phyloP scores from a whole-genome alignment of 1,139 yeast genomes.

The Hansenula lynferdii region DNA sequence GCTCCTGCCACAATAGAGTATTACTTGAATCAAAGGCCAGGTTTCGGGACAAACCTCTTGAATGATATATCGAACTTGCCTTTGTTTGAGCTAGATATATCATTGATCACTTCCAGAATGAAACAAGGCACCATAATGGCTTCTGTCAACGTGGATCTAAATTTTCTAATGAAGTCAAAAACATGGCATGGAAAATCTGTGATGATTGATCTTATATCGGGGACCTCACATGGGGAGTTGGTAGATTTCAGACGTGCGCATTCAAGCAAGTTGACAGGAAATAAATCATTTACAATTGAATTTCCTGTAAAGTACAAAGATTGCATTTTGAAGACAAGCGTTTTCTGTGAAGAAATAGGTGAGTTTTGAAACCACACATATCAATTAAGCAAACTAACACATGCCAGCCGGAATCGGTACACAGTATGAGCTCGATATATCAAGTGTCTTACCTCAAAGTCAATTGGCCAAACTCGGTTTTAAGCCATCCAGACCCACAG shows the following conservation, averaged over 20 bases:
- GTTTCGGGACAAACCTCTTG: constrained; percentile 31
- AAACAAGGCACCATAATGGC: constrained; percentile 12
- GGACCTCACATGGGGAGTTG: constrained; percentile 26
- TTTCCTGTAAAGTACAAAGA: constrained; percentile 15
- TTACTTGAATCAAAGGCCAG: constrained; percentile 34
- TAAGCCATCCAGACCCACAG: too few species aligned
- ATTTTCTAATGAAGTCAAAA: constrained; percentile 14
- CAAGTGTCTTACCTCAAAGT: not conserved
- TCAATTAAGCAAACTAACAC: not conserved
- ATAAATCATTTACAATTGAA: constrained; percentile 25
- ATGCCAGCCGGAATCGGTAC: constrained; percentile 7
- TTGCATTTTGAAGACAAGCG: constrained; percentile 24
- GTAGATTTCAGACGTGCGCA: constrained; percentile 36
- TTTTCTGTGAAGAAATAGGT: constrained; percentile 34
- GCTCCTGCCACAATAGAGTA: constrained; percentile 33
- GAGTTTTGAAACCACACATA: not conserved
- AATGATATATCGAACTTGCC: constrained; percentile 29
- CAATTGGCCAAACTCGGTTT: not conserved
- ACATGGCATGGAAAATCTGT: constrained; percentile 31
- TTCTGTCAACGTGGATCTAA: constrained; percentile 23
- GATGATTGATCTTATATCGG: constrained; percentile 25
- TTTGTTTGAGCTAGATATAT: constrained; percentile 17
- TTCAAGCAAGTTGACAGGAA: constrained; percentile 24
- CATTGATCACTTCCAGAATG: constrained; percentile 9
- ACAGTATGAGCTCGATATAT: not conserved